Evolutionary conservation across 345 rosid species (phyloP).

Genomic region (Leavenworthia alabamica): DNA sequence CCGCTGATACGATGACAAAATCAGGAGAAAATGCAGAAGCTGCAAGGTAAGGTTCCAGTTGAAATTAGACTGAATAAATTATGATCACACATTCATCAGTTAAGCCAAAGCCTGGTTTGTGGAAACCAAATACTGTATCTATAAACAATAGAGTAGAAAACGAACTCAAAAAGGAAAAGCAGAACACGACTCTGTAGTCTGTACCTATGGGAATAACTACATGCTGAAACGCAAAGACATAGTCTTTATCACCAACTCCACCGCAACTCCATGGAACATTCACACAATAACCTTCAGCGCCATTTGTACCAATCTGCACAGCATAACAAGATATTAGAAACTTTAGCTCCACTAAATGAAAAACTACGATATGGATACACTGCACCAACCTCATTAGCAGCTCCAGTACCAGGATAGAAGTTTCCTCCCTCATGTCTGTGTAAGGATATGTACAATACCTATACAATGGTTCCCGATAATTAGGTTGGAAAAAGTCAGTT

Average conservation of each 20-base stretch:
- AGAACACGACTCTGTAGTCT: slow-evolving; percentile 4
- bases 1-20: slow-evolving; percentile 90
- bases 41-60: slow-evolving; percentile 33
- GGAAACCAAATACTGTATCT: not conserved
- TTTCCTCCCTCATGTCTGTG: slow-evolving; percentile 91
- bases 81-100: not conserved
- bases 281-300: slow-evolving; percentile 92
- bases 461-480: slow-evolving; percentile 1
- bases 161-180: not conserved
- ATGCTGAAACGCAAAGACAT: slow-evolving; percentile 80
- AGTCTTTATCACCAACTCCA: slow-evolving; percentile 94
- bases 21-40: slow-evolving; percentile 88
- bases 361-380: not conserved
- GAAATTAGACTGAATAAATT: slow-evolving; percentile 1
- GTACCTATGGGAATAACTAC: slow-evolving; percentile 89
- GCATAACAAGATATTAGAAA: slow-evolving; percentile 9
- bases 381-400: slow-evolving; percentile 56
- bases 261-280: slow-evolving; percentile 97
- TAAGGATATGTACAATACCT: slow-evolving; percentile 88
- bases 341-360: not conserved
- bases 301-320: slow-evolving; percentile 68
- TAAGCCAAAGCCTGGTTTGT: not conserved
- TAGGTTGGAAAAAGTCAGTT: not conserved
- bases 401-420: slow-evolving; percentile 93
- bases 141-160: not conserved